These are phyloP conservation scores for Lycium ferocissimum DNA, from an alignment of 257 asterid species.

Conservation along the genomic window DNA sequence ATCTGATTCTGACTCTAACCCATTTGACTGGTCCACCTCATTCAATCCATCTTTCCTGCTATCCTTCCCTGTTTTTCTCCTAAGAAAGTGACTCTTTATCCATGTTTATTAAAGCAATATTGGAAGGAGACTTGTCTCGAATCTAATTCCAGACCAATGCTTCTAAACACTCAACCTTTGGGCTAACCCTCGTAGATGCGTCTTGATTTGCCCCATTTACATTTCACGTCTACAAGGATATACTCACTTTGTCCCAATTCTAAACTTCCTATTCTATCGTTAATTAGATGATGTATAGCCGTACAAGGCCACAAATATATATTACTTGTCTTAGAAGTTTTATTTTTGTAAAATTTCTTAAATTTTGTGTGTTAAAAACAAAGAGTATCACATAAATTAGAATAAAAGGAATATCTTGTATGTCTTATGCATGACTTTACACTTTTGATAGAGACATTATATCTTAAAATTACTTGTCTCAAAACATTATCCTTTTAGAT, in stretches of 20 bases:
- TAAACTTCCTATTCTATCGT: no score
- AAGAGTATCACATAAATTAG: no score
- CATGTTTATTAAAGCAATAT: constrained; percentile 9
- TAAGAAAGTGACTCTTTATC: background rate
- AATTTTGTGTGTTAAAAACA: no score
- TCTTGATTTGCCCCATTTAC: background rate
- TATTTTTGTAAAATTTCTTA: no score
- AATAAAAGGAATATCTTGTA: background rate
- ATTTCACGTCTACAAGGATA: no score
- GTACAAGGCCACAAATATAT: no score
- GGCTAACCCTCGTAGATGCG: background rate
- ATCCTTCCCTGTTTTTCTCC: background rate
- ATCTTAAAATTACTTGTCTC: background rate
- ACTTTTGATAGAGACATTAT: background rate
- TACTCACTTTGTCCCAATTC: no score
- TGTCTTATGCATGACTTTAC: background rate
- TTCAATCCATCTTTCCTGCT: background rate
- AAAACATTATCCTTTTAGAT: background rate
- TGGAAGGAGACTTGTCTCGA: background rate
- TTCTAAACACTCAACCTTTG: background rate
- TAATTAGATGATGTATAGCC: no score
- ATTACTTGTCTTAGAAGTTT: no score
- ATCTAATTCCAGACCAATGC: background rate
- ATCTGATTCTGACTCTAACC: constrained; percentile 2
- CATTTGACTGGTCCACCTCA: constrained; percentile 6